phyloP scores from a whole-genome alignment of 1,284 basidiomycete genomes.

The Trametes polyzona region DNA sequence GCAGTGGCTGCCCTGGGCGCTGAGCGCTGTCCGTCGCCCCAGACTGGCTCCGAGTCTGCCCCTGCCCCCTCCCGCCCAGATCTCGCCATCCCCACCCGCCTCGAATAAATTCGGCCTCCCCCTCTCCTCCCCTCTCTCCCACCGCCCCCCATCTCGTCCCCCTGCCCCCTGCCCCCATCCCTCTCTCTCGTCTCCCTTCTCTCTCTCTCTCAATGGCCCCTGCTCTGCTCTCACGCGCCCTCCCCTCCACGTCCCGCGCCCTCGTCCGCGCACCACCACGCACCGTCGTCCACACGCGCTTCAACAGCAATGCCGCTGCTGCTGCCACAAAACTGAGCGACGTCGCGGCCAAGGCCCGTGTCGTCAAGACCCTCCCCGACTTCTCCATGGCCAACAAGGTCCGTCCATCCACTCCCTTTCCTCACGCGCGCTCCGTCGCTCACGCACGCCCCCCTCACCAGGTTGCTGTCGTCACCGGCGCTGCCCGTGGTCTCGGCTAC shows the following conservation, averaged over 20 bases:
- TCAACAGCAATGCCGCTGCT: slow-evolving; percentile 24
- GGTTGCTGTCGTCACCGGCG: slow-evolving; percentile 95
- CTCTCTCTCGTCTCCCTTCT: slow-evolving; percentile 16
- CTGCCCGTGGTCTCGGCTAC: slow-evolving; percentile 86
- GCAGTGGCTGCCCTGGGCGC: too few species aligned
- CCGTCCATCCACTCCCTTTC: slow-evolving; percentile 7
- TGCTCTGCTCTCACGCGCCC: slow-evolving; percentile 18
- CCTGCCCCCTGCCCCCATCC: too few species aligned
- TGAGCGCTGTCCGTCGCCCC: background rate
- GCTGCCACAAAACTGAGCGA: slow-evolving; percentile 18
- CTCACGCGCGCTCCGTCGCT: background rate
- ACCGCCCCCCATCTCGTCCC: slow-evolving; percentile 11
- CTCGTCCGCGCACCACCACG: slow-evolving; percentile 22
- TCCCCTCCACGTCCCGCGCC: slow-evolving; percentile 21
- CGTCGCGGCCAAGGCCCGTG: slow-evolving; percentile 34
- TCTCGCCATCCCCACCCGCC: slow-evolving; percentile 16
- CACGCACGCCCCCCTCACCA: slow-evolving; percentile 35
- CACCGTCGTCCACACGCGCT: slow-evolving; percentile 27
- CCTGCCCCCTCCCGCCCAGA: slow-evolving; percentile 3
- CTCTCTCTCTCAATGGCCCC: slow-evolving; percentile 21
- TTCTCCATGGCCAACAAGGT: slow-evolving; percentile 78
- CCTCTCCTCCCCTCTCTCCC: slow-evolving; percentile 8
- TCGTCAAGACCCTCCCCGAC: slow-evolving; percentile 52
- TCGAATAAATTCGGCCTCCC: slow-evolving; percentile 25
- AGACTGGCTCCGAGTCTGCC: slow-evolving; percentile 18